Evolutionary conservation across 208 protist genomes (phyloP).

Genomic region (Acanthamoeba rhysodes): DNA sequence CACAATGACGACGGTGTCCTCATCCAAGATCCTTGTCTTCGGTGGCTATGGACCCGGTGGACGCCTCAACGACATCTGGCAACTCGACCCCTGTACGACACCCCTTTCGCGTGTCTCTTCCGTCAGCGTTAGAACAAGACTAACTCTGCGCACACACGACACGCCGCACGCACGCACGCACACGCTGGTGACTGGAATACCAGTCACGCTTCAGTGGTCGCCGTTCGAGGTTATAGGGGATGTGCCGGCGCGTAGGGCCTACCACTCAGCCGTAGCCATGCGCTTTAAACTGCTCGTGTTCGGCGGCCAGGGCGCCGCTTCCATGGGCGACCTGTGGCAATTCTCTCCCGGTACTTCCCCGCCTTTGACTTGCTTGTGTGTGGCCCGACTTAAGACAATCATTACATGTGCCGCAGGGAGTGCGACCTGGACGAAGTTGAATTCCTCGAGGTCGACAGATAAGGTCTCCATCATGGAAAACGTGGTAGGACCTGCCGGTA

Average conservation of each 20-base stretch:
- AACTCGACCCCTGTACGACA: conserved; percentile 65
- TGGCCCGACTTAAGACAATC: background rate
- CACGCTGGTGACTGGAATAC: background rate
- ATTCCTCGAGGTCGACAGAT: conserved; percentile 33
- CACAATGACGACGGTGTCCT: conserved; percentile 56
- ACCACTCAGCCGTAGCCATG: conserved; percentile 66
- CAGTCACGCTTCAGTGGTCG: conserved; percentile 71
- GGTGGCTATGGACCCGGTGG: conserved; percentile 68
- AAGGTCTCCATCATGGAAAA: conserved; percentile 61
- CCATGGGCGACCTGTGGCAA: conserved; percentile 65
- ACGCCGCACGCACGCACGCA: background rate
- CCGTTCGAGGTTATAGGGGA: background rate
- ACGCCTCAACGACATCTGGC: conserved; percentile 69
- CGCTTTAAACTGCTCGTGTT: conserved; percentile 71
- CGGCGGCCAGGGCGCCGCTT: conserved; percentile 58
- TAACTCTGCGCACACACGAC: too few species aligned
- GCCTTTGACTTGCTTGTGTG: background rate
- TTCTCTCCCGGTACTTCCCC: conserved; percentile 43
- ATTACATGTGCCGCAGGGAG: too few species aligned
- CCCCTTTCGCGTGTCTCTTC: background rate
- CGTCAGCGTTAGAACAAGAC: too few species aligned
- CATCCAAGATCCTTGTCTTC: conserved; percentile 53
- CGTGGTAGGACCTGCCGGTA: conserved; percentile 34
- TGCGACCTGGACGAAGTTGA: conserved; percentile 33
- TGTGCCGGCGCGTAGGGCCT: conserved; percentile 33